Base-by-base conservation (phyloP, 2,329 filamentous ascomycete species). In the Trichoderma atroviride region DNA sequence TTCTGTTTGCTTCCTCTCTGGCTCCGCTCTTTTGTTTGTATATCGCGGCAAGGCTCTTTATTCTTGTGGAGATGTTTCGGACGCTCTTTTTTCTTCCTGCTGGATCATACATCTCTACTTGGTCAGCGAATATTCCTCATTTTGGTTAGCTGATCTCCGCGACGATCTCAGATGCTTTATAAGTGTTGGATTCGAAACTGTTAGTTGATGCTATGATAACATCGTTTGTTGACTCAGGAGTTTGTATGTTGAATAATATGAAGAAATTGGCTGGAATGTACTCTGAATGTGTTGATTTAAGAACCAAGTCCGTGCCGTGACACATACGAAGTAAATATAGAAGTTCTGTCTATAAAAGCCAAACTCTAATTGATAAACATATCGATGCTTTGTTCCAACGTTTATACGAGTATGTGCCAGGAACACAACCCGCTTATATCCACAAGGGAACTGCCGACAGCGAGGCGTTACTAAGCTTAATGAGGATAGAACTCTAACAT, bases 11-110 rank as follows among this genome's bases (percentile, higher is more conserved):
- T 35, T 35, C 3, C 43, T 24, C 11, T 43, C 14, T 29, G 9
- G 22, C 11, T 27, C 56, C 16, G 11, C 11, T 27, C n/a, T 22
- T n/a, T 57, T 1, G 2, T 29, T 11, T 43, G 2, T 56, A 56
- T 10, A 7, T 66, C 14, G 0, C 16, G 5, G 63, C 64, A 0
- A 11, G 55, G 55, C 64, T 67, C 0, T 47, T 67, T 2, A 24
- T 67, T 22, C 4, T 67, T n/a, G 55, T 59, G 0, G 40, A 67
- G 53, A 59, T 67, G 2, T 50, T 67, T 29, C 22, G 55, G 13
- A 67, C 55, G 10, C 64, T 67, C 19, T 59, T 7, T 7, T 59
- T 59, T 31, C 40, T 59, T 1, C 64, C 64, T 4, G 40, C 63
- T n/a, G 63, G 5, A 2, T 31, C 22, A 1, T 67, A n/a, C 40